Conservation (phyloP, 176 grass and related monocot species). For the Ampelocalamus luodianensis region DNA sequence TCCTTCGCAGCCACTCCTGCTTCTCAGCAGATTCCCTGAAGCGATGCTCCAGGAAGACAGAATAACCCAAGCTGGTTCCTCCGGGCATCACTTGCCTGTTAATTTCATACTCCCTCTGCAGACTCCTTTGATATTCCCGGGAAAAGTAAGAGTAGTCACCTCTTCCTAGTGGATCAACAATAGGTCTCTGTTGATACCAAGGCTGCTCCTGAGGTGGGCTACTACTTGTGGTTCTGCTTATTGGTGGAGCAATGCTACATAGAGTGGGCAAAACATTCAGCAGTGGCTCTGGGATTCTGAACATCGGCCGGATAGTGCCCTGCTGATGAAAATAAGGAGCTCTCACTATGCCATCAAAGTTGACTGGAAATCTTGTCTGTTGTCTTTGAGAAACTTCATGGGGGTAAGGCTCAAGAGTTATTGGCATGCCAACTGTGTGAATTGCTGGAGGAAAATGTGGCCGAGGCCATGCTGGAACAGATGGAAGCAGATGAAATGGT, state of each 20-base stretch:
- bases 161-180: background rate
- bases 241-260: background rate
- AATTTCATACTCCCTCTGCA: constrained; percentile 12
- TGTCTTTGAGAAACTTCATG: constrained; percentile 2
- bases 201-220: background rate
- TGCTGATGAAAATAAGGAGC: constrained; percentile 7
- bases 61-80: background rate
- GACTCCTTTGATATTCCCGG: background rate
- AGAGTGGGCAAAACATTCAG: background rate
- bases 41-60: constrained; percentile 15
- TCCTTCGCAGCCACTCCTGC: background rate
- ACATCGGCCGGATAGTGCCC: background rate
- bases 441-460: background rate
- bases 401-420: background rate
- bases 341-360: background rate
- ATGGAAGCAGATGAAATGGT: background rate
- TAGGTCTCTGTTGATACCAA: constrained; percentile 2
- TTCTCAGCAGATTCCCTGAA: background rate
- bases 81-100: background rate
- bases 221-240: background rate
- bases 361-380: constrained; percentile 10
- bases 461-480: constrained; percentile 15
- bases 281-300: background rate
- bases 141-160: background rate
- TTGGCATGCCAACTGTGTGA: background rate